These are phyloP conservation scores for Tuber melanosporum DNA, from an alignment of 495 filamentous ascomycete genomes.

Conservation along the genomic window DNA sequence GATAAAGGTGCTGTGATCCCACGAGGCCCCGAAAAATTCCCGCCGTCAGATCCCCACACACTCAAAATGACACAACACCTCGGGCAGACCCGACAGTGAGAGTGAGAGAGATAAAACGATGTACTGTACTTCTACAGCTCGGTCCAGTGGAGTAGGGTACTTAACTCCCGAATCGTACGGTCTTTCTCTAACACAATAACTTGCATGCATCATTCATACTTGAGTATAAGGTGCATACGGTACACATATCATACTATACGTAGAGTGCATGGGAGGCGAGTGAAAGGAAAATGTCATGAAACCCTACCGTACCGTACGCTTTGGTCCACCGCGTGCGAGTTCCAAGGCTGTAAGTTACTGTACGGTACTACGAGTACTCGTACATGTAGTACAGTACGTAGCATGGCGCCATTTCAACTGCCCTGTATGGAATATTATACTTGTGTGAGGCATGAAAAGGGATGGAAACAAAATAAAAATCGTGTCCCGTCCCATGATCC, in stretches of 20 bases:
- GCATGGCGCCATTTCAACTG: background rate
- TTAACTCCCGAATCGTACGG: background rate
- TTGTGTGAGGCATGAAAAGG: background rate
- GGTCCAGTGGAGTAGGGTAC: background rate
- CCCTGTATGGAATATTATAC: background rate
- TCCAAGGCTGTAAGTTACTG: background rate
- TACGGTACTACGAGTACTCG: background rate
- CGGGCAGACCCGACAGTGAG: background rate
- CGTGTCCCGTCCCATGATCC: background rate
- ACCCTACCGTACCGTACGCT: background rate
- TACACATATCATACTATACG: background rate
- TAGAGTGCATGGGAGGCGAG: background rate
- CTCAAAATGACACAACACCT: background rate
- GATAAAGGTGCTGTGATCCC: background rate
- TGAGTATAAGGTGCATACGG: background rate
- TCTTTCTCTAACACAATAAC: background rate
- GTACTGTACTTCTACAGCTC: background rate
- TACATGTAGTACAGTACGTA: background rate
- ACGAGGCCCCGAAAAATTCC: background rate
- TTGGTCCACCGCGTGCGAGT: background rate
- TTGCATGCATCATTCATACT: background rate
- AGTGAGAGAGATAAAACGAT: background rate
- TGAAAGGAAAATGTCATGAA: background rate
- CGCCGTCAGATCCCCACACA: background rate
- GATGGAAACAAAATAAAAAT: background rate